Conservation (phyloP, 2,329 filamentous ascomycete genomes). For the Beauveria bassiana region DNA sequence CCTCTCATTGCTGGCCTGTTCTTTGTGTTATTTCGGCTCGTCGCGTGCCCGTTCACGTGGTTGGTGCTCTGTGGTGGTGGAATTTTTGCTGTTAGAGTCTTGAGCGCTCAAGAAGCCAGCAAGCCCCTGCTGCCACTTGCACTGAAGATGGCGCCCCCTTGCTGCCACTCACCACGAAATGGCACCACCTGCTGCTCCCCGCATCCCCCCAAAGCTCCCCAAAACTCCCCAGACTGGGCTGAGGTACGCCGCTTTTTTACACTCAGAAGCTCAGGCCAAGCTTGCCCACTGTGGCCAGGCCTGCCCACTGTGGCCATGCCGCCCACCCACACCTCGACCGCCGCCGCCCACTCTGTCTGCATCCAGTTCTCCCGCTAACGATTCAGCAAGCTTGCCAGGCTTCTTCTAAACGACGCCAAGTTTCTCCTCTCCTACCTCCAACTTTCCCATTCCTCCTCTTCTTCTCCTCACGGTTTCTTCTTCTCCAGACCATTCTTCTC, state of each 20-base stretch:
- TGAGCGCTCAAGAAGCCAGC: too few species aligned
- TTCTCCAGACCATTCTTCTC: slow-evolving; percentile 24
- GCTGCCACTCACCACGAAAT: too few species aligned
- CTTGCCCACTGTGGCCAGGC: not conserved
- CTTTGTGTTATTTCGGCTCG: not conserved
- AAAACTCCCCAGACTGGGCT: too few species aligned
- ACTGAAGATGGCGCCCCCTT: too few species aligned
- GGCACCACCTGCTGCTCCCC: not conserved
- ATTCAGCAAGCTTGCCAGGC: slow-evolving; percentile 38
- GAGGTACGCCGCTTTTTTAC: not conserved
- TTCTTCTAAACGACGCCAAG: slow-evolving; percentile 43
- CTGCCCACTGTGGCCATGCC: not conserved
- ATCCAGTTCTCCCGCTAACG: slow-evolving; percentile 3
- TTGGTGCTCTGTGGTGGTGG: too few species aligned
- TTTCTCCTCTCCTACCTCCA: slow-evolving; percentile 16
- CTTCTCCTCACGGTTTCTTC: slow-evolving; percentile 18
- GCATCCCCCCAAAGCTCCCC: not conserved
- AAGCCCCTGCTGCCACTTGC: too few species aligned
- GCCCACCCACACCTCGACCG: not conserved
- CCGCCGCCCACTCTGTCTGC: not conserved
- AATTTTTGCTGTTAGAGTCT: too few species aligned
- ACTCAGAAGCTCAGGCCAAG: not conserved
- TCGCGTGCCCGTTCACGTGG: too few species aligned
- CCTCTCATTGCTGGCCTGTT: not conserved
- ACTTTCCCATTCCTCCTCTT: slow-evolving; percentile 13